Evolutionary conservation across 805 yeast species (phyloP).

Genomic region (Ogataea chonburiensis): DNA sequence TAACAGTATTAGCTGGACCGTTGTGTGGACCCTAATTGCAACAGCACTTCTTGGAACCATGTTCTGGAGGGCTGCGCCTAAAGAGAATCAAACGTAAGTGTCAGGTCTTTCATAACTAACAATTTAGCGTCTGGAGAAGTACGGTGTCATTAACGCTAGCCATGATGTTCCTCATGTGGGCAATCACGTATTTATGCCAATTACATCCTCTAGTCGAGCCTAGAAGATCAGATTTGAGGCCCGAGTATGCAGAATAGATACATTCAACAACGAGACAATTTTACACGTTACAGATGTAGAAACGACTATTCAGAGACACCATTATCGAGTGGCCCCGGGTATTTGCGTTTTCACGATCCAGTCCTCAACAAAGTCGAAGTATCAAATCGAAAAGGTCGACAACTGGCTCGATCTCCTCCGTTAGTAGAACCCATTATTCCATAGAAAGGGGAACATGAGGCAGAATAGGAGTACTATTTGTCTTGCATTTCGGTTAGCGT

Average conservation of each 20-base stretch:
- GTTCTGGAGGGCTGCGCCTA: constrained; percentile 86
- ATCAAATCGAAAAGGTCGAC: constrained; percentile 25
- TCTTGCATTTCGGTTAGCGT: no score
- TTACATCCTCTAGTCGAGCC: constrained; percentile 91
- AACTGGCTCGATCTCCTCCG: constrained; percentile 33
- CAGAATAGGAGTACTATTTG: constrained; percentile 34
- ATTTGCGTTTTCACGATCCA: constrained; percentile 27
- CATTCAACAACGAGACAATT: not conserved
- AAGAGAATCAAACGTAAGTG: constrained; percentile 67
- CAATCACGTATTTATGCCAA: constrained; percentile 83
- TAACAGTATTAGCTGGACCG: constrained; percentile 55
- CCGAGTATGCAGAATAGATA: constrained; percentile 54
- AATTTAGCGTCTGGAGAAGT: constrained; percentile 62
- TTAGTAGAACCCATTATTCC: constrained; percentile 34
- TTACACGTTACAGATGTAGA: constrained; percentile 7
- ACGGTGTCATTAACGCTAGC: constrained; percentile 67
- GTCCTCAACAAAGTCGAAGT: constrained; percentile 24
- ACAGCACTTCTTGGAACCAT: constrained; percentile 58
- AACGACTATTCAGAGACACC: constrained; percentile 11
- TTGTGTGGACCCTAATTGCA: constrained; percentile 59
- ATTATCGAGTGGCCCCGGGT: constrained; percentile 8
- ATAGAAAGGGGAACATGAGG: constrained; percentile 31
- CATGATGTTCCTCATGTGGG: constrained; percentile 65
- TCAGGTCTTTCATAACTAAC: constrained; percentile 5
- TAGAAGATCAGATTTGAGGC: constrained; percentile 84